Percentiles rank a stretch among this genome's conserved stretches.
Evolutionary conservation across 2,329 filamentous ascomycete genomes (phyloP).

Genomic region (Daldinia sp.): DNA sequence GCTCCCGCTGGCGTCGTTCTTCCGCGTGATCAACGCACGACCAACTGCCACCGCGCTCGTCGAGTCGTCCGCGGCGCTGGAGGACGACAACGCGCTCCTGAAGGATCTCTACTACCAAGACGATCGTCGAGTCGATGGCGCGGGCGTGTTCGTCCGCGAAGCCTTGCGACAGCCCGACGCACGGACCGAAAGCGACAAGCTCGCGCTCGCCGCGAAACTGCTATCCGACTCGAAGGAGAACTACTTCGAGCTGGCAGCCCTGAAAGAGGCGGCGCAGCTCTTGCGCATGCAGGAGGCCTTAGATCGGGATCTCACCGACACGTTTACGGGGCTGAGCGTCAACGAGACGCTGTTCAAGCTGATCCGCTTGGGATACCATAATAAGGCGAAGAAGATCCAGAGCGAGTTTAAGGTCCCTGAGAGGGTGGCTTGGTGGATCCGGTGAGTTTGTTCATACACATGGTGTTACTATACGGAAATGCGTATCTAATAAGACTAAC

Average conservation of each 20-base stretch:
- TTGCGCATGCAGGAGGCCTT: constrained; percentile 88
- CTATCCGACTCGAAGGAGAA: constrained; percentile 86
- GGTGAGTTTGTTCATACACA: constrained; percentile 59
- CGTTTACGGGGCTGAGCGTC: constrained; percentile 84
- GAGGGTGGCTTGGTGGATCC: constrained; percentile 88
- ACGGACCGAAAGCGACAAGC: constrained; percentile 81
- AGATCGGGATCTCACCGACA: constrained; percentile 82
- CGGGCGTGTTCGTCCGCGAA: constrained; percentile 87
- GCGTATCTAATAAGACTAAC: constrained; percentile 12
- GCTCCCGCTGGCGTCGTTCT: constrained; percentile 89
- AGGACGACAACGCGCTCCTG: constrained; percentile 81
- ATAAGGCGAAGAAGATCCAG: constrained; percentile 87
- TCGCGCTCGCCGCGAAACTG: constrained; percentile 86
- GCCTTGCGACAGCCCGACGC: constrained; percentile 79
- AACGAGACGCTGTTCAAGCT: constrained; percentile 95
- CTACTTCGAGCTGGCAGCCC: constrained; percentile 76
- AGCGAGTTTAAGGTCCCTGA: constrained; percentile 94
- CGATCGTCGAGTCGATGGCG: constrained; percentile 88
- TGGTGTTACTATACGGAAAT: not conserved
- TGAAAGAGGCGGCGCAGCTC: constrained; percentile 84
- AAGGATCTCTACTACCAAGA: constrained; percentile 99
- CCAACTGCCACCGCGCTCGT: constrained; percentile 90
- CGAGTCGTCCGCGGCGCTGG: constrained; percentile 79
- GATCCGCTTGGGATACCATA: constrained; percentile 82
- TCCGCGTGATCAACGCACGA: constrained; percentile 87